phyloP scores from a whole-genome alignment of 139 green algal species.

The Klebsormidium nitens region DNA sequence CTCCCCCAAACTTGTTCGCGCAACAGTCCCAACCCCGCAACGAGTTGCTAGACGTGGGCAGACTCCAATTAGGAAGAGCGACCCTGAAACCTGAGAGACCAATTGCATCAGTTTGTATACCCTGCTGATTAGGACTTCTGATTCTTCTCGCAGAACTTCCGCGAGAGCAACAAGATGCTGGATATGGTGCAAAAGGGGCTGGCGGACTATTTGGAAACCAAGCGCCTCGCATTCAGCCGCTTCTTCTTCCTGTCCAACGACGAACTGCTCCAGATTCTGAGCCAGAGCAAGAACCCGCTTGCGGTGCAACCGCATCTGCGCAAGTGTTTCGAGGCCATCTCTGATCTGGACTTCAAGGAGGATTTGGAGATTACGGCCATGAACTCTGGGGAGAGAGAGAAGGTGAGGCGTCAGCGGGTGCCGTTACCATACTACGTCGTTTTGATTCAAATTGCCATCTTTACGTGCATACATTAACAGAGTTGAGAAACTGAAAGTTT shows the following conservation, averaged over 20 bases:
- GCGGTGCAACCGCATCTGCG: slow-evolving; percentile 60
- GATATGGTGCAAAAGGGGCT: slow-evolving; percentile 51
- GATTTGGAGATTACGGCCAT: slow-evolving; percentile 67
- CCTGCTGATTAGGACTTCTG: too few relatives aligned
- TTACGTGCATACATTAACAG: too few relatives aligned
- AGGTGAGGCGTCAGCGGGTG: too few relatives aligned
- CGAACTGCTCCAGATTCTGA: slow-evolving; percentile 52
- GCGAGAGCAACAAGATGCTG: slow-evolving; percentile 41
- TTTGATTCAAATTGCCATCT: slow-evolving; percentile 59
- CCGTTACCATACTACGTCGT: too few relatives aligned
- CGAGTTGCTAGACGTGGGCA: too few relatives aligned
- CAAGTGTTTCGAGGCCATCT: slow-evolving; percentile 83
- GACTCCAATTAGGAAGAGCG: too few relatives aligned
- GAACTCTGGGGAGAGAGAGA: slow-evolving; percentile 56
- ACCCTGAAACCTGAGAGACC: too few relatives aligned
- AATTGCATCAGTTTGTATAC: too few relatives aligned
- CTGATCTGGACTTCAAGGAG: slow-evolving; percentile 61
- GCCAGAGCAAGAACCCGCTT: slow-evolving; percentile 48
- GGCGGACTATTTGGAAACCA: slow-evolving; percentile 55
- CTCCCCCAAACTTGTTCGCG: too few relatives aligned
- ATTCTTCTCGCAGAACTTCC: too few relatives aligned
- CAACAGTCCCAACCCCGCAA: too few relatives aligned
- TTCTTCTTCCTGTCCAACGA: slow-evolving; percentile 57
- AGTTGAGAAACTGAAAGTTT: too few relatives aligned
- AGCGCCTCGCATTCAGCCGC: slow-evolving; percentile 61